Evolutionary conservation across 352 stramenopile genomes (phyloP).

Genomic region (Thalassiosira allenii): DNA sequence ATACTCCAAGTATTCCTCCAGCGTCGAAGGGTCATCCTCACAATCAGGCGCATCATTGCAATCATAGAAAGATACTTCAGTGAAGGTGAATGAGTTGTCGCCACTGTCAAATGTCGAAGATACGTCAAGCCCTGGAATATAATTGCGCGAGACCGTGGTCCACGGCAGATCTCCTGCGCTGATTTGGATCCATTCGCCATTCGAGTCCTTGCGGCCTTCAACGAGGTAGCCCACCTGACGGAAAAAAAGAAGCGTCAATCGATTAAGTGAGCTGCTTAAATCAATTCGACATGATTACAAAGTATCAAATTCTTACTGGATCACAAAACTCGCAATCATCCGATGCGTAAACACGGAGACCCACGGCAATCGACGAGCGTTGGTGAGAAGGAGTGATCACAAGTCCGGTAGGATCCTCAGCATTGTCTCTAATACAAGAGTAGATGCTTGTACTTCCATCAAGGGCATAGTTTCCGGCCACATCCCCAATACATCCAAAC

Average conservation of each 20-base stretch:
- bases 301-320: background rate
- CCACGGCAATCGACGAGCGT: conserved; percentile 29
- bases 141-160: conserved; percentile 35
- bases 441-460: no score
- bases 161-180: conserved; percentile 45
- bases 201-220: conserved; percentile 25
- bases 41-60: conserved; percentile 27
- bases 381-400: conserved; percentile 39
- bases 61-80: conserved; percentile 35
- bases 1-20: conserved; percentile 50
- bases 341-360: conserved; percentile 30
- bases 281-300: background rate
- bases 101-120: conserved; percentile 36
- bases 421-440: background rate
- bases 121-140: conserved; percentile 19
- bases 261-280: background rate
- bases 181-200: conserved; percentile 37
- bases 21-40: conserved; percentile 21
- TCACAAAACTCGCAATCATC: conserved; percentile 25
- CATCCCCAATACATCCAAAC: conserved; percentile 56
- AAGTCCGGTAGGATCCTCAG: conserved; percentile 18
- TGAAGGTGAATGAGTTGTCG: conserved; percentile 32
- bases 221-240: conserved; percentile 47
- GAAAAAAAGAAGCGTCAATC: conserved; percentile 13
- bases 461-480: no score